Conservation (phyloP, 768 basidiomycete species). For the Pulveroboletus sp. region DNA sequence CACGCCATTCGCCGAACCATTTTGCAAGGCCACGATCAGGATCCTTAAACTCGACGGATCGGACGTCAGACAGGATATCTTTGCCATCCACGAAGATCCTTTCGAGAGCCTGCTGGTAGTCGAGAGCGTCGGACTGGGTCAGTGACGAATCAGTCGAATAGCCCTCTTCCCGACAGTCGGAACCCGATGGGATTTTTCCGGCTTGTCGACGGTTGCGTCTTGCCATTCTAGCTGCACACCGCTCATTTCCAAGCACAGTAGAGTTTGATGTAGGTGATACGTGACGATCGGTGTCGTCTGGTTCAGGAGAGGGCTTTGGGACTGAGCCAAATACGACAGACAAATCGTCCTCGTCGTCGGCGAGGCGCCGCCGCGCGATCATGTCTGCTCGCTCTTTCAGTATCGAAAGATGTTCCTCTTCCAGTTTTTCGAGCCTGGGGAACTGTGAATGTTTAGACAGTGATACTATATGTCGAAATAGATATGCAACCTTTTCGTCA, state of each 20-base stretch:
- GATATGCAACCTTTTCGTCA: constrained; percentile 71
- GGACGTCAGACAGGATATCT: constrained; percentile 75
- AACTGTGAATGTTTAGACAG: constrained; percentile 44
- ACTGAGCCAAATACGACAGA: constrained; percentile 61
- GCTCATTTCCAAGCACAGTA: constrained; percentile 45
- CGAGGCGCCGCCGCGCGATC: constrained; percentile 59
- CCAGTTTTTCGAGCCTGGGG: constrained; percentile 73
- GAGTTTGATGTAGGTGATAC: constrained; percentile 46
- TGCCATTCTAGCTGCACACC: constrained; percentile 55
- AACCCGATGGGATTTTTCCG: constrained; percentile 20
- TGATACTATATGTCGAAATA: not conserved
- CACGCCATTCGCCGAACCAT: constrained; percentile 71
- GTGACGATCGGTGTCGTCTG: constrained; percentile 57
- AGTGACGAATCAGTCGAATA: constrained; percentile 85
- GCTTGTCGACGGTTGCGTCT: constrained; percentile 50
- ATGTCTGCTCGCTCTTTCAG: constrained; percentile 73
- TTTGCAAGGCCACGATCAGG: constrained; percentile 69
- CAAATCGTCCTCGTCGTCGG: constrained; percentile 82
- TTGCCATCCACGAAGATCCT: constrained; percentile 50
- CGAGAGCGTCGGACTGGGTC: constrained; percentile 59
- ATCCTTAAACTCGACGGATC: constrained; percentile 79
- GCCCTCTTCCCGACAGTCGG: constrained; percentile 60
- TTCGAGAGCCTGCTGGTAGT: constrained; percentile 63
- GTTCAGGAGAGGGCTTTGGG: constrained; percentile 30
- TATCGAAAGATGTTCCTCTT: constrained; percentile 70